phyloP scores from a whole-genome alignment of 179 eudicot species.

The Beta lomatogona region DNA sequence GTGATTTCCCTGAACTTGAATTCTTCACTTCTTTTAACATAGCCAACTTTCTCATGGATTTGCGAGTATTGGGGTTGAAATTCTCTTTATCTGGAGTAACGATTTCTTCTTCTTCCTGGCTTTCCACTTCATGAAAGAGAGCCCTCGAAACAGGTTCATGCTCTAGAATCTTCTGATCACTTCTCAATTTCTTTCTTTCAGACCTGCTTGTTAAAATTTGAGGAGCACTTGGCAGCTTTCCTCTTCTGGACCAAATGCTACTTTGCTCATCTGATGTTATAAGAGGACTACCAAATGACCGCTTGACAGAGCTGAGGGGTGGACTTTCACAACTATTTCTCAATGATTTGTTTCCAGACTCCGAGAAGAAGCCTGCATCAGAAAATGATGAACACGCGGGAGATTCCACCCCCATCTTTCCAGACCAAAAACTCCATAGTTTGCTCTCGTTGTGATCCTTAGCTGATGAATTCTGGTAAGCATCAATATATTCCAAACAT shows the following conservation, averaged over 20 bases:
- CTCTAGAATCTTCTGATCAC: slow-evolving; percentile 29
- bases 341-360: slow-evolving; percentile 28
- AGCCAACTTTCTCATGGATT: slow-evolving; percentile 48
- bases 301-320: slow-evolving; percentile 29
- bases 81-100: slow-evolving; percentile 79
- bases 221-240: slow-evolving; percentile 48
- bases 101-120: slow-evolving; percentile 43
- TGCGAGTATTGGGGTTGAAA: slow-evolving; percentile 53
- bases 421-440: slow-evolving; percentile 48
- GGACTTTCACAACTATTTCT: slow-evolving; percentile 30
- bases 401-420: slow-evolving; percentile 43
- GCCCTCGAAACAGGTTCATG: slow-evolving; percentile 33
- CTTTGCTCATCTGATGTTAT: slow-evolving; percentile 34
- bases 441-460: slow-evolving; percentile 22
- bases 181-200: slow-evolving; percentile 29
- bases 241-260: slow-evolving; percentile 67
- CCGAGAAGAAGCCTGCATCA: slow-evolving; percentile 32
- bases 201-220: slow-evolving; percentile 41
- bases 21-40: slow-evolving; percentile 39
- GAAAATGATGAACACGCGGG: slow-evolving; percentile 42
- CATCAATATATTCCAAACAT: slow-evolving; percentile 9
- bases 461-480: slow-evolving; percentile 15
- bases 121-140: slow-evolving; percentile 36
- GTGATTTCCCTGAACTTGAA: slow-evolving; percentile 36
- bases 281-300: slow-evolving; percentile 32